phyloP scores from a whole-genome alignment of 1,284 basidiomycete species.

The Anthracocystis panici-leucophaei region DNA sequence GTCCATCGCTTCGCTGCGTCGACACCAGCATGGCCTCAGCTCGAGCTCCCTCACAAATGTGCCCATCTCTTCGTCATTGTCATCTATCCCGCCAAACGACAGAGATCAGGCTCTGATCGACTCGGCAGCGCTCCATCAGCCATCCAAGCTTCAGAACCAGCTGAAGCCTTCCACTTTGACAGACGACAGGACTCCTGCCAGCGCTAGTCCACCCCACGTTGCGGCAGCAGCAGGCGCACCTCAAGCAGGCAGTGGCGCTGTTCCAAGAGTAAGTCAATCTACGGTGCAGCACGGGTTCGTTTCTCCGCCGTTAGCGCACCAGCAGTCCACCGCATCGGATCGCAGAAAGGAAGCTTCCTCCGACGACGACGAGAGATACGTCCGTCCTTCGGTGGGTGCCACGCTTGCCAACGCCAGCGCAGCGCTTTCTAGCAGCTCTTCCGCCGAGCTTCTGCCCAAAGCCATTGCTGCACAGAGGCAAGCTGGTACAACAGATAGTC shows the following conservation, averaged over 20 bases:
- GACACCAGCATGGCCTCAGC: slow-evolving; percentile 33
- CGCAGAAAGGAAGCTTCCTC: slow-evolving; percentile 42
- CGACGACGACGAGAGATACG: slow-evolving; percentile 42
- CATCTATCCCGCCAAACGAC: slow-evolving; percentile 50
- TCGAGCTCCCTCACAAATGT: slow-evolving; percentile 35
- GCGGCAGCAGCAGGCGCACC: slow-evolving; percentile 12
- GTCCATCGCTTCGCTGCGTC: slow-evolving; percentile 50
- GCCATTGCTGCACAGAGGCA: slow-evolving; percentile 38
- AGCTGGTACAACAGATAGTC: slow-evolving; percentile 7
- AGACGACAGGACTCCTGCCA: slow-evolving; percentile 48
- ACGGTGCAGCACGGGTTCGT: slow-evolving; percentile 33
- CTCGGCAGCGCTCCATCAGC: slow-evolving; percentile 45
- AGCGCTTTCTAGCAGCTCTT: slow-evolving; percentile 53
- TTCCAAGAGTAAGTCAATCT: slow-evolving; percentile 14
- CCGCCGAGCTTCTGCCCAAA: slow-evolving; percentile 49
- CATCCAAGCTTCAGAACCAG: slow-evolving; percentile 42
- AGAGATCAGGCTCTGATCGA: slow-evolving; percentile 51
- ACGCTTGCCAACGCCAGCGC: slow-evolving; percentile 53
- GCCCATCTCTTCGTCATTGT: slow-evolving; percentile 42
- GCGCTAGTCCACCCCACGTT: slow-evolving; percentile 45
- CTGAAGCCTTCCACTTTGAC: slow-evolving; percentile 19
- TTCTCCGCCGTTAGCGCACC: slow-evolving; percentile 21
- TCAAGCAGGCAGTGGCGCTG: slow-evolving; percentile 5
- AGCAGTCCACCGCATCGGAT: slow-evolving; percentile 16
- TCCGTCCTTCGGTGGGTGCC: slow-evolving; percentile 30